Base-by-base conservation (phyloP, 331 rosid species). In the Rhamnella rubrinervis region DNA sequence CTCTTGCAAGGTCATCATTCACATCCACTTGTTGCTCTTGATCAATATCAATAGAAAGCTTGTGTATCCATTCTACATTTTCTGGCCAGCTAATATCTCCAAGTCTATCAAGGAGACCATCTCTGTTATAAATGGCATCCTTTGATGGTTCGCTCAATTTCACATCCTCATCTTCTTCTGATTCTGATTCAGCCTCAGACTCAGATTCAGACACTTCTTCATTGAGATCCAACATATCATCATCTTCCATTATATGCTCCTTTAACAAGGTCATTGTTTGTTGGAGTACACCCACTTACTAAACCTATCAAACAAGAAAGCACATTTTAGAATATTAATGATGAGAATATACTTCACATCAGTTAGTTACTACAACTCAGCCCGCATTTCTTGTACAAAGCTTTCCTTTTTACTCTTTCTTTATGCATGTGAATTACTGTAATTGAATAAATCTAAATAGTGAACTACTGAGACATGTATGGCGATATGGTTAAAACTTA, bases 81-180 rank as follows among this genome's bases (percentile, higher is more conserved):
- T 85, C 89, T 2, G 96, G 89, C 87, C 89, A 89, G 71, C 81
- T 80, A 67, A 85, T 81, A 71, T 89, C 96, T 14, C 82, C 93
- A 67, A 89, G 93, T 75, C 87, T 87, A 51, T 89, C 96, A 12
- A 85, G 68, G 35, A 89, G 78, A 46, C 86, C 91, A 11, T 89
- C 88, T 17, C 72, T 72, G 72, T 85, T 82, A 71, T 76, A 79
- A 61, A 73, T 61, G 6, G 96, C 90, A 21, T 28, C 85, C 77
- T 85, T 80, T 3, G 91, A 83, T 0, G 93, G 89, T n/a, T 81
- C 91, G 6, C 76, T 2, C 77, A 78, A 68, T 67, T 72, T 82
- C 74, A 89, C 78, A 46, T 80, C 87, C 6, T 49, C 75, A 6
- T 72, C 89, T 4, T 63, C 88, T 46, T 85, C 95, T 1, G 78